phyloP scores from a whole-genome alignment of 495 filamentous ascomycete genomes.

The Pseudoneurospora amorphoporcata region DNA sequence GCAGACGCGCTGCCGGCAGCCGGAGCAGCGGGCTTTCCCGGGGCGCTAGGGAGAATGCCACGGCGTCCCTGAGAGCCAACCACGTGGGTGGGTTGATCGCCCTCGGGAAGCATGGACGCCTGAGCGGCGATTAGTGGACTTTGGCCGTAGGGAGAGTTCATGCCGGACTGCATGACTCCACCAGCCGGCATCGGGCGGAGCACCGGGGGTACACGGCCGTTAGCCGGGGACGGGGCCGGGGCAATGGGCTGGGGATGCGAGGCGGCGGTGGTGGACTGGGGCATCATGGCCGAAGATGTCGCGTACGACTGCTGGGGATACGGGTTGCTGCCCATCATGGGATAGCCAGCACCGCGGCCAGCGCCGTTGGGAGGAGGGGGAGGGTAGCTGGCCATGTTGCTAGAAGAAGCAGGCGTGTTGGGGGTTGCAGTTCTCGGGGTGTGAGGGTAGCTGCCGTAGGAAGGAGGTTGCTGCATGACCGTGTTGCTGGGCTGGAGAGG shows the following conservation, averaged over 20 bases:
- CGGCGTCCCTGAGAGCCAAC: slow-evolving; percentile 86
- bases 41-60: slow-evolving; percentile 82
- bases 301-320: slow-evolving; percentile 49
- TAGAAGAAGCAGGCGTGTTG: slow-evolving; percentile 50
- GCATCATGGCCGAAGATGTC: slow-evolving; percentile 52
- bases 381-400: slow-evolving; percentile 50
- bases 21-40: slow-evolving; percentile 60
- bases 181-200: slow-evolving; percentile 55
- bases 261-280: slow-evolving; percentile 53
- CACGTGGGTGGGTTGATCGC: slow-evolving; percentile 69
- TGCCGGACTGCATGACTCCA: slow-evolving; percentile 42
- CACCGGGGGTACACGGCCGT: slow-evolving; percentile 41
- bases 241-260: slow-evolving; percentile 64
- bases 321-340: slow-evolving; percentile 34
- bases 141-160: slow-evolving; percentile 40
- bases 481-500: slow-evolving; percentile 56
- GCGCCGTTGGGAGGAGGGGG: slow-evolving; percentile 46
- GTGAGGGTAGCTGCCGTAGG: slow-evolving; percentile 52
- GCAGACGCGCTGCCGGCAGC: slow-evolving; percentile 49
- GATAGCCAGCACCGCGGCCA: slow-evolving; percentile 40
- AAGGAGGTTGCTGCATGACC: slow-evolving; percentile 43
- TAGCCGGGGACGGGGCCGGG: slow-evolving; percentile 53
- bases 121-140: slow-evolving; percentile 34
- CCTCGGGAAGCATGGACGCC: slow-evolving; percentile 33
- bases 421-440: slow-evolving; percentile 52